phyloP scores from a whole-genome alignment of 108 stramenopile species.

The Epithemia pelagica region DNA sequence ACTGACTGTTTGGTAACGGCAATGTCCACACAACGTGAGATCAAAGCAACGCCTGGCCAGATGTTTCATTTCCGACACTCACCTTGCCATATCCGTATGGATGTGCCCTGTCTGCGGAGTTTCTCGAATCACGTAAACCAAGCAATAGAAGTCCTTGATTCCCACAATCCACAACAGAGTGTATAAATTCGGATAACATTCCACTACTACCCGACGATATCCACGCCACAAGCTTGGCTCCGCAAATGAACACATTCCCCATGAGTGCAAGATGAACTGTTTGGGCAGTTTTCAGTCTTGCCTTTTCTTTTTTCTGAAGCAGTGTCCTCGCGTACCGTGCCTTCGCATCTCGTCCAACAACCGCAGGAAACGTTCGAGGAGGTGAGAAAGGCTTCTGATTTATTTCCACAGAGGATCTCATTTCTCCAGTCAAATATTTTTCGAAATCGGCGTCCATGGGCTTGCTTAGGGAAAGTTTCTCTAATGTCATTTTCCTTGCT shows the following conservation, averaged over 20 bases:
- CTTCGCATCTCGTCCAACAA: neutral
- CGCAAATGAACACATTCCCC: slow-evolving; percentile 88
- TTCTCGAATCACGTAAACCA: slow-evolving; percentile 69
- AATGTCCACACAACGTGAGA: slow-evolving; percentile 19
- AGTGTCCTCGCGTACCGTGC: neutral
- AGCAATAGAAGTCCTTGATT: slow-evolving; percentile 89
- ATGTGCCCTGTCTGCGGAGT: slow-evolving; percentile 76
- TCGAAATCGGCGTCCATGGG: neutral
- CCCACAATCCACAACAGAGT: slow-evolving; percentile 89
- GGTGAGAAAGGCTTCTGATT: neutral
- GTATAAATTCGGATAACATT: slow-evolving; percentile 94
- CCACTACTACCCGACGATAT: slow-evolving; percentile 81
- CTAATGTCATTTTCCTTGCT: no score
- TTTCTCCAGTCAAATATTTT: slow-evolving; percentile 5
- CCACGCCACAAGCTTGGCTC: slow-evolving; percentile 85
- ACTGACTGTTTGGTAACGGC: slow-evolving; percentile 15
- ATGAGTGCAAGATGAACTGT: slow-evolving; percentile 78
- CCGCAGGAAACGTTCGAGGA: neutral
- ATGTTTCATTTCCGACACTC: neutral
- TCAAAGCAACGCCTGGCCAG: neutral
- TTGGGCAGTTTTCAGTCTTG: slow-evolving; percentile 32
- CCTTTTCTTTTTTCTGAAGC: slow-evolving; percentile 13
- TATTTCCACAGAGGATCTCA: neutral
- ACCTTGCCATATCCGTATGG: slow-evolving; percentile 78
- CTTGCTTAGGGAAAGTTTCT: neutral